Evolutionary conservation across 129 eudicot genomes (phyloP).

Genomic region (Daucus carota): DH1_v3.0 NC_030381.2:27334501-27335000

Average conservation of each 20-base stretch:
- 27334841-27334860: not conserved
- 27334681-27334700: not conserved
- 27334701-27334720: not conserved
- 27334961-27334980: not conserved
- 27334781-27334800: not conserved
- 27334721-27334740: not conserved
- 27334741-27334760: not conserved
- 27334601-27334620: not conserved
- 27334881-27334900: not conserved
- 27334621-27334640: not conserved
- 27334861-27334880: not conserved
- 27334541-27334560: not conserved
- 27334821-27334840: not conserved
- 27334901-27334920: not conserved
- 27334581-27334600: not conserved
- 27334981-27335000: not conserved
- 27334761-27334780: not conserved
- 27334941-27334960: not conserved
- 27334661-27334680: not conserved
- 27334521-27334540: not conserved
- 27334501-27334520: not conserved
- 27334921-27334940: not conserved
- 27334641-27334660: not conserved
- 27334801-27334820: not conserved
- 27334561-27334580: not conserved